A percentile compares a stretch with the other conserved stretches of the same genome.
Evolutionary conservation across 1,139 yeast species (phyloP).

Genomic region (Magnusiomyces suaveolens): DNA sequence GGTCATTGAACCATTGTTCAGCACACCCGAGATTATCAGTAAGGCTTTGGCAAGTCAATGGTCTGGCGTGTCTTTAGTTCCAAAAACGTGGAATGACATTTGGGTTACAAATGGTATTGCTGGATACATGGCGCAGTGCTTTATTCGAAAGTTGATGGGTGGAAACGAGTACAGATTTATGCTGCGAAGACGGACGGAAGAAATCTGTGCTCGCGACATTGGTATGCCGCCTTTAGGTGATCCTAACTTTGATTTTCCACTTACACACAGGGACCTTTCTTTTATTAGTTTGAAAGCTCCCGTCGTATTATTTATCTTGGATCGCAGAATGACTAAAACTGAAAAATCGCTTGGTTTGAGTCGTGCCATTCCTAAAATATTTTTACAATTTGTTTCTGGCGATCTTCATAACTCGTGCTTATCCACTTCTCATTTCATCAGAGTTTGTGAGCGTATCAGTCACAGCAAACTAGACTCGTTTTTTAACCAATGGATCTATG

Average conservation of each 20-base stretch:
- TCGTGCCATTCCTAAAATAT: constrained; percentile 82
- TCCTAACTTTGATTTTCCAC: constrained; percentile 58
- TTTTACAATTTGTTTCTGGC: constrained; percentile 92
- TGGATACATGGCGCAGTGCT: constrained; percentile 70
- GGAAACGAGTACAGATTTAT: constrained; percentile 68
- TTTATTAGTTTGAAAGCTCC: constrained; percentile 78
- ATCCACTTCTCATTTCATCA: constrained; percentile 77
- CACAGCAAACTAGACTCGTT: constrained; percentile 74
- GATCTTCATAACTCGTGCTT: constrained; percentile 73
- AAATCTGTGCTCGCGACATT: constrained; percentile 61
- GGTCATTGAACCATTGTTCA: constrained; percentile 68
- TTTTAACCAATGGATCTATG: constrained; percentile 89
- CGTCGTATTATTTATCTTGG: constrained; percentile 70
- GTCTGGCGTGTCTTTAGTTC: constrained; percentile 88
- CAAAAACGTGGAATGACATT: constrained; percentile 68
- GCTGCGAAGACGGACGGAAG: constrained; percentile 55
- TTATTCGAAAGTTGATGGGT: constrained; percentile 66
- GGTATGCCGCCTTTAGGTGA: constrained; percentile 74
- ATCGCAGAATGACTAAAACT: constrained; percentile 89
- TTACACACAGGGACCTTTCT: constrained; percentile 51
- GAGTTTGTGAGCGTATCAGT: constrained; percentile 88
- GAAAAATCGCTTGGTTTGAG: constrained; percentile 89
- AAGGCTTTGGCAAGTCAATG: constrained; percentile 78
- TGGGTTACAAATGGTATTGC: constrained; percentile 91
- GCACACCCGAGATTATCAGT: constrained; percentile 58